Evolutionary conservation across 495 filamentous ascomycete species (phyloP).

Genomic region (Cercophora newfieldiana): DNA sequence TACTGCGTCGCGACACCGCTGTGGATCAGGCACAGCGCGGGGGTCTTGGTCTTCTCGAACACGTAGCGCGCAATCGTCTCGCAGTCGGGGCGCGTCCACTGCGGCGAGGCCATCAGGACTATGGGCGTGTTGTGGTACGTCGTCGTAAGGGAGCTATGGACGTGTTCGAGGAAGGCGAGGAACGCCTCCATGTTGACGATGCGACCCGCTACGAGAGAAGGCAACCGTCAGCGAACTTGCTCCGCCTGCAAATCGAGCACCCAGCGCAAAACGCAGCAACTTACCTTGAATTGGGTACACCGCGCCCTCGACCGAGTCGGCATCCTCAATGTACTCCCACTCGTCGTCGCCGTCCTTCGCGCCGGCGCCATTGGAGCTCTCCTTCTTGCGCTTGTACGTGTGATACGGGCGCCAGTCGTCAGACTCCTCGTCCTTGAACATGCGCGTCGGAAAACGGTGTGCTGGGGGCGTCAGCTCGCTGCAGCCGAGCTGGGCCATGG

Average conservation of each 20-base stretch:
- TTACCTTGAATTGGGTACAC: slow-evolving; percentile 74
- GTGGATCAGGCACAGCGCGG: slow-evolving; percentile 84
- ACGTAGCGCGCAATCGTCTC: slow-evolving; percentile 86
- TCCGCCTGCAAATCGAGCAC: background rate
- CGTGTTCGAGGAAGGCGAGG: slow-evolving; percentile 83
- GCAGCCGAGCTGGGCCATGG: slow-evolving; percentile 89
- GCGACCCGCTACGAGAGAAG: slow-evolving; percentile 69
- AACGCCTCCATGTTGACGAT: slow-evolving; percentile 89
- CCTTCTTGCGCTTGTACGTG: slow-evolving; percentile 69
- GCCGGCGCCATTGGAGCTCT: slow-evolving; percentile 34
- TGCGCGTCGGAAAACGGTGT: slow-evolving; percentile 80
- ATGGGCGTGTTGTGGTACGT: slow-evolving; percentile 90
- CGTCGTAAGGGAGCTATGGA: slow-evolving; percentile 82
- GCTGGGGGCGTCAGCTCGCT: slow-evolving; percentile 87
- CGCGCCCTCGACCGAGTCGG: slow-evolving; percentile 81
- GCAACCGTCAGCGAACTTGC: background rate
- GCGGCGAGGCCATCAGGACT: slow-evolving; percentile 79
- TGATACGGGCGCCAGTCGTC: slow-evolving; percentile 84
- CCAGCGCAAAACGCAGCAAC: slow-evolving; percentile 8
- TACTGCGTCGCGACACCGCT: slow-evolving; percentile 79
- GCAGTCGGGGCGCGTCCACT: slow-evolving; percentile 80
- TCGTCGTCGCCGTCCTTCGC: slow-evolving; percentile 36
- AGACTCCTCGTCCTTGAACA: slow-evolving; percentile 81
- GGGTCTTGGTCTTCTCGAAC: slow-evolving; percentile 95
- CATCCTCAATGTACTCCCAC: slow-evolving; percentile 79